phyloP scores from a whole-genome alignment of 192 early-diverging fungal genomes.

The Pecoramyces ruminantium region DNA sequence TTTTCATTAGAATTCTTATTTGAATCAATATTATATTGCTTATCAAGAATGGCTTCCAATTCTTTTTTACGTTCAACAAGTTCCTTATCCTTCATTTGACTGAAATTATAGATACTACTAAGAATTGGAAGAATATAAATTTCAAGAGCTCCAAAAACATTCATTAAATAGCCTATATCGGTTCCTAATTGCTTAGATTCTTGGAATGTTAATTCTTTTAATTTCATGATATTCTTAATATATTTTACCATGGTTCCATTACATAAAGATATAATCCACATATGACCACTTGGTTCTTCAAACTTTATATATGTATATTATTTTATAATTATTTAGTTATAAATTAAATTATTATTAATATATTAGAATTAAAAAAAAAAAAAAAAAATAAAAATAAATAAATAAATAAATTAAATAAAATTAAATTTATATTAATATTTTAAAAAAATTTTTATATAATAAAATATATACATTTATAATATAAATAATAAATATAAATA shows the following conservation, averaged over 20 bases:
- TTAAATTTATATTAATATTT: no score
- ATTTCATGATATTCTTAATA: conserved; percentile 12
- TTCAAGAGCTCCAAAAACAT: conserved; percentile 22
- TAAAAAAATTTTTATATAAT: no score
- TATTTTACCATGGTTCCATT: conserved; percentile 34
- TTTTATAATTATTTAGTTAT: conserved; percentile 3
- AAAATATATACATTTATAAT: no score
- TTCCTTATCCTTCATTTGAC: neutral
- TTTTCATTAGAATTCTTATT: no score
- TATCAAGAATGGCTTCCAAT: neutral
- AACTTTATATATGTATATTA: neutral
- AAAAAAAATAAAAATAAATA: no score
- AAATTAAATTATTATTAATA: neutral
- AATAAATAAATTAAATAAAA: no score
- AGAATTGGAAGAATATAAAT: neutral
- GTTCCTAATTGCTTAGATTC: conserved; percentile 38
- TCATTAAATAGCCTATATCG: conserved; percentile 47
- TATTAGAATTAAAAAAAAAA: neutral
- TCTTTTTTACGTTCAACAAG: neutral
- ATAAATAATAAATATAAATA: no score
- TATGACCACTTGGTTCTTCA: conserved; percentile 14
- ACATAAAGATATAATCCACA: conserved; percentile 51
- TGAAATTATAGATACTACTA: neutral
- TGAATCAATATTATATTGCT: neutral
- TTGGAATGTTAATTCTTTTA: conserved; percentile 16